A percentile compares a stretch with the other conserved stretches of the same genome.
These are phyloP conservation scores for Russula vinacea DNA, from an alignment of 768 basidiomycete genomes.

Conservation along the genomic window DNA sequence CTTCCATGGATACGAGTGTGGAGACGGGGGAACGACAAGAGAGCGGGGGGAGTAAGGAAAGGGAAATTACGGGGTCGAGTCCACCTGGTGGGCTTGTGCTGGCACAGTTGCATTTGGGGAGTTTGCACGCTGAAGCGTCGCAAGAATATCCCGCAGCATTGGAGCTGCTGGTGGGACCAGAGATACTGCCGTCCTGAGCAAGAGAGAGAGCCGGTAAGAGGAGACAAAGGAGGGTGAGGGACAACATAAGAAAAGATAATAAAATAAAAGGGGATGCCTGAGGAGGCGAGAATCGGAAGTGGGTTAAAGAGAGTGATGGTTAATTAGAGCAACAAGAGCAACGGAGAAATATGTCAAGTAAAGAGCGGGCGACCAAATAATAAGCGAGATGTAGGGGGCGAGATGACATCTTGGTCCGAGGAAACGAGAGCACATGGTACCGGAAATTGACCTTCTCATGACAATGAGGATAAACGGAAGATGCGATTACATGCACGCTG, in stretches of 20 bases:
- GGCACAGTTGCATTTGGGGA: constrained; percentile 71
- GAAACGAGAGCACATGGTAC: not conserved
- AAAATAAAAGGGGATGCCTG: not conserved
- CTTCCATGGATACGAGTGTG: not conserved
- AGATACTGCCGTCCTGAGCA: constrained; percentile 50
- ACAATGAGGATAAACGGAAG: not conserved
- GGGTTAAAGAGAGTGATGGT: not conserved
- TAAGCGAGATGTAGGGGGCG: not conserved
- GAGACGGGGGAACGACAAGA: not conserved
- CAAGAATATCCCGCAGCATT: constrained; percentile 68
- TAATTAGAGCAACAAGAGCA: not conserved
- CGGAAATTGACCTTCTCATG: not conserved
- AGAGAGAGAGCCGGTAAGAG: constrained; percentile 32
- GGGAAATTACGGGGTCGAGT: constrained; percentile 51
- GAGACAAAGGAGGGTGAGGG: constrained; percentile 20
- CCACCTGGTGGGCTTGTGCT: constrained; percentile 73
- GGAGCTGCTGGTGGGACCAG: constrained; percentile 50
- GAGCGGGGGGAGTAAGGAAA: not conserved
- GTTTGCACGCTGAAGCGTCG: constrained; percentile 58
- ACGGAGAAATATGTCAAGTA: not conserved
- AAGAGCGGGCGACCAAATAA: not conserved
- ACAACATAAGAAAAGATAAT: constrained; percentile 14
- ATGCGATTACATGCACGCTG: not conserved
- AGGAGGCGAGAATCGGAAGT: not conserved
- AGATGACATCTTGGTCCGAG: not conserved